A percentile compares a stretch with the other conserved stretches of the same genome.
These are phyloP conservation scores for Harrya chromipes DNA, from an alignment of 768 basidiomycete species.

Conservation along the genomic window DNA sequence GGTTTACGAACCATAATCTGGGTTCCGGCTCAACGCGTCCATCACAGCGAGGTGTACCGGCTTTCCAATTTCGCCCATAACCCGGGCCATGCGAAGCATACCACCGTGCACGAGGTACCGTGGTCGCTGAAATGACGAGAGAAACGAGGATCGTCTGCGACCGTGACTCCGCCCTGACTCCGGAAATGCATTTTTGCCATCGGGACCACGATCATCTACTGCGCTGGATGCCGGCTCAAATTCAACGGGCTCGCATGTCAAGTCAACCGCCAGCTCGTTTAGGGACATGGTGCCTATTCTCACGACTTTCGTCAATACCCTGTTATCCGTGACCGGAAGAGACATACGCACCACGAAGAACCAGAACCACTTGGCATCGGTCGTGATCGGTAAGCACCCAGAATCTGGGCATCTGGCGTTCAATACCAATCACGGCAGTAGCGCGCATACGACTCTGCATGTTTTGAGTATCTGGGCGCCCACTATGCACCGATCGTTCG, in stretches of 20 bases:
- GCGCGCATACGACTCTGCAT: slow-evolving; percentile 43
- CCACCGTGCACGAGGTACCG: slow-evolving; percentile 74
- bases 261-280: slow-evolving; percentile 82
- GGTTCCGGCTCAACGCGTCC: slow-evolving; percentile 65
- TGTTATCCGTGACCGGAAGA: not conserved
- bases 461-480: slow-evolving; percentile 15
- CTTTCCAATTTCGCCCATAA: slow-evolving; percentile 73
- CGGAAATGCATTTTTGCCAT: slow-evolving; percentile 39
- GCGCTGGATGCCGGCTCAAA: slow-evolving; percentile 54
- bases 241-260: slow-evolving; percentile 73
- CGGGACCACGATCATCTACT: slow-evolving; percentile 23
- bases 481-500: slow-evolving; percentile 49
- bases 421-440: slow-evolving; percentile 62
- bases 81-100: slow-evolving; percentile 74
- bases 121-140: slow-evolving; percentile 21
- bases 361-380: slow-evolving; percentile 70
- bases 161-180: slow-evolving; percentile 21
- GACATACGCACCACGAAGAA: slow-evolving; percentile 52
- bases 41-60: slow-evolving; percentile 75
- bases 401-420: slow-evolving; percentile 75
- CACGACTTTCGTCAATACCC: slow-evolving; percentile 3
- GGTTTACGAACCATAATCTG: slow-evolving; percentile 60
- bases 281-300: slow-evolving; percentile 74
- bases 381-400: slow-evolving; percentile 85
- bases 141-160: slow-evolving; percentile 25